Percentiles rank a stretch among this genome's conserved stretches.
These are phyloP conservation scores for Solanum boliviense DNA, from an alignment of 257 asterid genomes.

Conservation along the genomic window DNA sequence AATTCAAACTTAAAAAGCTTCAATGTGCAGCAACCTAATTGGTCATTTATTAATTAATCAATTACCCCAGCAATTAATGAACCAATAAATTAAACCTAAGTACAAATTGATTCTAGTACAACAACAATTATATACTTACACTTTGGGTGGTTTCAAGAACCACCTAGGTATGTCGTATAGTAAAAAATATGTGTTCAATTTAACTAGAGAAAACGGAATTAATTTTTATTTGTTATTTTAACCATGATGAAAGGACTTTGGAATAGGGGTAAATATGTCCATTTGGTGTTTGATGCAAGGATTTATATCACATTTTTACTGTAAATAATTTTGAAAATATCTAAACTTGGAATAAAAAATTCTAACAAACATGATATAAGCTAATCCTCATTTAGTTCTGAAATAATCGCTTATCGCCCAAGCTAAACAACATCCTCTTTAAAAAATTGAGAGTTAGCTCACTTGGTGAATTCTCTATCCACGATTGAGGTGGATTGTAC, in stretches of 20 bases:
- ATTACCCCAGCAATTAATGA: not conserved
- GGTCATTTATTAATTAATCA: not conserved
- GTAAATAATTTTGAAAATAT: not conserved
- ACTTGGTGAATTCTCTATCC: not conserved
- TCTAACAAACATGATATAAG: not conserved
- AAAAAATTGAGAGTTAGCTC: not conserved
- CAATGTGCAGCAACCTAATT: not conserved
- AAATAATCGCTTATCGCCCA: not conserved
- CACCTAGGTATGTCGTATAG: not conserved
- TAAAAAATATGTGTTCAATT: not conserved
- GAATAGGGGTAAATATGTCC: not conserved
- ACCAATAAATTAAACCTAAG: not conserved
- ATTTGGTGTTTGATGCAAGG: not conserved
- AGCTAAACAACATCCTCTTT: not conserved
- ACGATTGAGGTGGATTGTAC: not conserved
- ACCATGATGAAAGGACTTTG: not conserved
- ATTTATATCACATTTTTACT: not conserved
- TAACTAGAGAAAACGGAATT: not conserved
- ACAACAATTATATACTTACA: not conserved
- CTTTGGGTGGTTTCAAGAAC: not conserved
- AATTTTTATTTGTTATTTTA: not conserved
- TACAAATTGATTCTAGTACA: not conserved
- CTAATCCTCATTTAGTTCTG: not conserved
- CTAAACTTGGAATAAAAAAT: not conserved
- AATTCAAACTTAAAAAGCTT: slow-evolving; percentile 34